Base-by-base conservation (phyloP, 108 stramenopile species). In the Discostella pseudostelligera region DNA sequence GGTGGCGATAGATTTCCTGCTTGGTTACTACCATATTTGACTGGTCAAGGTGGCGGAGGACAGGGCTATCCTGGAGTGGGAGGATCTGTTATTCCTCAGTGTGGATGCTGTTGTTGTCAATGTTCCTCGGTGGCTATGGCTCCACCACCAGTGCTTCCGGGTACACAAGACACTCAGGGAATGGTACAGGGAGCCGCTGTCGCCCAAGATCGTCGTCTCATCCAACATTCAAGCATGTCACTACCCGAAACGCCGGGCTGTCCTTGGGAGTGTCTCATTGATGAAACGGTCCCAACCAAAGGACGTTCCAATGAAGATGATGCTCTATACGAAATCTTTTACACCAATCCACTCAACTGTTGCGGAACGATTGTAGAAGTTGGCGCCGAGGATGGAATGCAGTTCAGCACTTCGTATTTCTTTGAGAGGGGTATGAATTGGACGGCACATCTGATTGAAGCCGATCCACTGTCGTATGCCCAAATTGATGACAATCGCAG, bases 361-460 rank as follows among this genome's bases (percentile, higher is more conserved):
- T 77, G 74, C 44, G 71, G 75, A 9, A 71, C 70, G 14, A 75
- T 83, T 32, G 67, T 83, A 4, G 82, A 83, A 61, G 67, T 83
- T 26, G 82, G 82, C 21, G 82, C 78, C 11, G 75, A 68, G 1
- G 70, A 83, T 39, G 82, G 82, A 7, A 11, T 49, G 42, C 37
- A 47, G 22, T 47, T 42, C 12, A 70, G 67, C 22, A 36, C 35
- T 1, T 77, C 75, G 0, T 70, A 65, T 40, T 83, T 80, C 37
- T 83, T 83, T 26, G 72, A 83, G 53, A 36, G 72, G 28, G 78
- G 62, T 39, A 67, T 83, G 65, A 72, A 80, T 54, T 83, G 82
- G 82, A 76, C 59, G 19, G 14, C 72, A 14, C 58, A 79, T 29
- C 49, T 83, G 0, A 73, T 70, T 5, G 82, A 83, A 44, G 82